Conservation (phyloP, 2,329 filamentous ascomycete species). For the Arthroderma sp. region DNA sequence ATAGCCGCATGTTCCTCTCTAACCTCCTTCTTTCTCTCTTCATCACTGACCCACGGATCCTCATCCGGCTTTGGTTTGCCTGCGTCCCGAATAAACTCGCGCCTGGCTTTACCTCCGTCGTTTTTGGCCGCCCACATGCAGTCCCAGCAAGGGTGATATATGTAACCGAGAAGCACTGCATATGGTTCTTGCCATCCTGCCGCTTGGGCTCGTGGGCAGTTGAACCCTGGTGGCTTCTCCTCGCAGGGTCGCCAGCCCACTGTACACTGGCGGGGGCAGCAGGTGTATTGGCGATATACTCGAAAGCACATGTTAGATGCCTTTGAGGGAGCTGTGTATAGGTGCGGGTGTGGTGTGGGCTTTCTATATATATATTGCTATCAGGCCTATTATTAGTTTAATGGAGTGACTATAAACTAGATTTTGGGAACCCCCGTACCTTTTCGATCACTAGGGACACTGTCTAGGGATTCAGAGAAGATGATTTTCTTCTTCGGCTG, state of each 20-base stretch:
- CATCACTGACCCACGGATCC: slow-evolving; percentile 3
- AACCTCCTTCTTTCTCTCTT: slow-evolving; percentile 2
- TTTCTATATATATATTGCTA: too few species aligned
- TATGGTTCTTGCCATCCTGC: slow-evolving; percentile 2
- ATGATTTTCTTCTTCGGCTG: too few species aligned
- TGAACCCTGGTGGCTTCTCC: slow-evolving; percentile 1
- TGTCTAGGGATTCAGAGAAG: too few species aligned
- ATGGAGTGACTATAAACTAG: too few species aligned
- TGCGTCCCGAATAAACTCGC: slow-evolving; percentile 1
- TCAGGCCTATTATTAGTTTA: too few species aligned
- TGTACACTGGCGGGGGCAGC: background rate
- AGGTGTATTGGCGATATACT: slow-evolving; percentile 2
- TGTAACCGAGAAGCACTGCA: background rate
- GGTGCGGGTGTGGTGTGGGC: too few species aligned
- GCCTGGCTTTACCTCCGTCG: slow-evolving; percentile 2
- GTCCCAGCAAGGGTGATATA: slow-evolving; percentile 3
- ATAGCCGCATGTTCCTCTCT: background rate
- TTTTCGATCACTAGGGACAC: too few species aligned
- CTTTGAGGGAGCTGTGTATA: background rate
- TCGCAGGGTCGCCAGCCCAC: slow-evolving; percentile 2
- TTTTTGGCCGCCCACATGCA: slow-evolving; percentile 3
- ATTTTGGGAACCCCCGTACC: too few species aligned
- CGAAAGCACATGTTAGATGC: slow-evolving; percentile 1
- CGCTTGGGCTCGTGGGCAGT: slow-evolving; percentile 3
- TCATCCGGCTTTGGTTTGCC: slow-evolving; percentile 1